Percentiles rank a stretch among this genome's conserved stretches.
Conservation (phyloP, 169 alveolate species). For the Plasmodium yoelii region DNA sequence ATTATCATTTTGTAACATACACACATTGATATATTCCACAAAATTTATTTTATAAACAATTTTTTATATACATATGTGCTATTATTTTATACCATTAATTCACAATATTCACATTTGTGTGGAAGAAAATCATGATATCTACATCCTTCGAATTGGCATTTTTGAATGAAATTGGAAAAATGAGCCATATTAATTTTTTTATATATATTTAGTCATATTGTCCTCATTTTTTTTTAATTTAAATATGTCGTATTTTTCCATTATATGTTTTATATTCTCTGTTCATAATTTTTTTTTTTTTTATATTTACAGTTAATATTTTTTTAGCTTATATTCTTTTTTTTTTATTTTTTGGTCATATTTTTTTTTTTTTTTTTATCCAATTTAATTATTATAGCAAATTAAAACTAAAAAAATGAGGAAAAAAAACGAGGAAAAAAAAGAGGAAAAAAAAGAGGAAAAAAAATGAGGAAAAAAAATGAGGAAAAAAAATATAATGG, state of each 20-base stretch:
- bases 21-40: background rate
- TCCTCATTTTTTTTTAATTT: slow-evolving; percentile 1
- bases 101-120: slow-evolving; percentile 67
- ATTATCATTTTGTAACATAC: background rate
- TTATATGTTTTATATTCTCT: background rate
- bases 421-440: too few relatives aligned
- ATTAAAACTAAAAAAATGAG: too few relatives aligned
- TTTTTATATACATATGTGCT: background rate
- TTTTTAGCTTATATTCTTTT: background rate
- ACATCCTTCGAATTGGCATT: slow-evolving; percentile 63
- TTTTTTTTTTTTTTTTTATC: background rate
- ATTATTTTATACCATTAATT: slow-evolving; percentile 25
- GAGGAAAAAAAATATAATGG: too few relatives aligned
- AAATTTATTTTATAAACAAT: background rate
- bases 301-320: background rate
- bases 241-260: background rate
- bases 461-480: too few relatives aligned
- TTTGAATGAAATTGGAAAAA: slow-evolving; percentile 49
- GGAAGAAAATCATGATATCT: slow-evolving; percentile 76
- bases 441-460: too few relatives aligned
- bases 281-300: background rate
- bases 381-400: background rate
- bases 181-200: slow-evolving; percentile 45
- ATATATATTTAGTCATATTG: background rate
- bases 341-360: background rate